These are phyloP conservation scores for Waltergamsia citrina DNA, from an alignment of 2,329 filamentous ascomycete species.

Conservation along the genomic window DNA sequence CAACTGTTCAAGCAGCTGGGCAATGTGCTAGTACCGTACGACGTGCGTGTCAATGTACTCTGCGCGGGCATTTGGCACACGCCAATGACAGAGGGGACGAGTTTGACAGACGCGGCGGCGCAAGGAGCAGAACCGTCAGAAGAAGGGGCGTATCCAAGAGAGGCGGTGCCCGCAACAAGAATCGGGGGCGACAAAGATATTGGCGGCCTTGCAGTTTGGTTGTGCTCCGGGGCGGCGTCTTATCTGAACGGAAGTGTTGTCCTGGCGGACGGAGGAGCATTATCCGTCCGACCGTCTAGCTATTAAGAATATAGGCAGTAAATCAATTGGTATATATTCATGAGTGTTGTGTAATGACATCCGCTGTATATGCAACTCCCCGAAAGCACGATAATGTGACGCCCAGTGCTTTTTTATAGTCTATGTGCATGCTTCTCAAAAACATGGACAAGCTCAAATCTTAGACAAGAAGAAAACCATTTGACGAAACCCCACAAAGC, in stretches of 20 bases:
- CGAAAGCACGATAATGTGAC: too few species aligned
- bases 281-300: constrained; percentile 1
- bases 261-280: constrained; percentile 1
- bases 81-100: constrained; percentile 1
- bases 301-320: too few species aligned
- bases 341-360: too few species aligned
- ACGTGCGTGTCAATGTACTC: neutral
- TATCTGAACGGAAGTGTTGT: constrained; percentile 1
- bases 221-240: neutral
- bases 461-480: too few species aligned
- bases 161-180: neutral
- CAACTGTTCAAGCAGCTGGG: constrained; percentile 1
- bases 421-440: too few species aligned
- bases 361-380: too few species aligned
- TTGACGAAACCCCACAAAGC: too few species aligned
- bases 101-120: neutral
- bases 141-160: neutral
- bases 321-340: neutral
- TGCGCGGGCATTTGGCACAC: constrained; percentile 1
- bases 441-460: too few species aligned
- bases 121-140: neutral
- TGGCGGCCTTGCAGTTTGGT: neutral
- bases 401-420: too few species aligned
- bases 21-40: constrained; percentile 1
- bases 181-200: neutral